Evolutionary conservation across 2,329 filamentous ascomycete species (phyloP).

Genomic region (Pseudogymnoascus sp.): DNA sequence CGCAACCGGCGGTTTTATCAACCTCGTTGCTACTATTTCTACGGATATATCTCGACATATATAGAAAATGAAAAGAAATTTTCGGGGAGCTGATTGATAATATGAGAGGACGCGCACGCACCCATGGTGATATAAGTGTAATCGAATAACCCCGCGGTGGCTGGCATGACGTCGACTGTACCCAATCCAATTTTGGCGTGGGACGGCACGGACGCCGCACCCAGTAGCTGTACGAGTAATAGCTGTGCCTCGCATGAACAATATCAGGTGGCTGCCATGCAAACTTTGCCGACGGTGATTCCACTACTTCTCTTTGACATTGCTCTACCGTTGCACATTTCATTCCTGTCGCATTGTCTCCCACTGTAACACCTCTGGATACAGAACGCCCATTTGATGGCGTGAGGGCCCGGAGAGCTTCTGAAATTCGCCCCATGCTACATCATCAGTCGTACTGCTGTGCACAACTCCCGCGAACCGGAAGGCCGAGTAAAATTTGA

Average conservation of each 20-base stretch:
- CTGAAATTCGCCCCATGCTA: background rate
- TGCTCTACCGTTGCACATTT: background rate
- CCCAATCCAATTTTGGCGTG: background rate
- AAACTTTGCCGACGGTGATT: background rate
- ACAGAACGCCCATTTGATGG: background rate
- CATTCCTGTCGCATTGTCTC: background rate
- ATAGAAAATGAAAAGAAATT: background rate
- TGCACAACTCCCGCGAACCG: background rate
- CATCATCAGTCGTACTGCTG: background rate
- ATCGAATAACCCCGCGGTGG: background rate
- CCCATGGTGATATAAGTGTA: background rate
- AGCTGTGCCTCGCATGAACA: slow-evolving; percentile 2
- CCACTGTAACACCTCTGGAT: background rate
- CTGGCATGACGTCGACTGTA: slow-evolving; percentile 4
- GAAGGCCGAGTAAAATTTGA: background rate
- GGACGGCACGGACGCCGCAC: background rate
- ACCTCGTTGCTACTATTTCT: background rate
- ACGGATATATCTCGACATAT: background rate
- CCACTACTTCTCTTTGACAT: background rate
- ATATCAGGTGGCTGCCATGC: background rate
- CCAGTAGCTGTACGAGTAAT: slow-evolving; percentile 2
- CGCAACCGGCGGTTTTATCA: background rate
- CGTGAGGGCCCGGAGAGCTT: background rate
- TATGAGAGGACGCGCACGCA: slow-evolving; percentile 3
- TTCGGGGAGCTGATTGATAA: background rate